Evolutionary conservation across 164 flowering plant species (phyloP).

Genomic region (Vitis riparia): DNA sequence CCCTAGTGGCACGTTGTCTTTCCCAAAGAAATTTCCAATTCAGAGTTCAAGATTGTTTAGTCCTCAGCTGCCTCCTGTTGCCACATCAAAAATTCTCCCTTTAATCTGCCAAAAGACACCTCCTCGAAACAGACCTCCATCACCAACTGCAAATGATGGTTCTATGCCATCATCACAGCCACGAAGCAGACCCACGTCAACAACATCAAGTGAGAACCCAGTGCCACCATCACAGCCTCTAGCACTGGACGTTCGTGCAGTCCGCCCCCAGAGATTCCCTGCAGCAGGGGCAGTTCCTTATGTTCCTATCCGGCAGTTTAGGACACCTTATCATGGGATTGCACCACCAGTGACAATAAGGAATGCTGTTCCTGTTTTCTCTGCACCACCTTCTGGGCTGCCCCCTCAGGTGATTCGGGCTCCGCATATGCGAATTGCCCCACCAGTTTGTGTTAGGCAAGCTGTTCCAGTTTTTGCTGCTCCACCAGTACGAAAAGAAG

Average conservation of each 20-base stretch:
- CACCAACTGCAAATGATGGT: slow-evolving; percentile 16
- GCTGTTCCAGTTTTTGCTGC: slow-evolving; percentile 43
- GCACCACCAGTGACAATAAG: slow-evolving; percentile 92
- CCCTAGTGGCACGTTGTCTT: slow-evolving; percentile 39
- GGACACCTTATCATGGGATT: slow-evolving; percentile 52
- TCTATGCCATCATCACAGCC: slow-evolving; percentile 22
- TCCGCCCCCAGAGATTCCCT: slow-evolving; percentile 53
- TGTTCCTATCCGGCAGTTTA: slow-evolving; percentile 58
- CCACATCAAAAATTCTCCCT: slow-evolving; percentile 87
- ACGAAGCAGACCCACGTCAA: slow-evolving; percentile 33
- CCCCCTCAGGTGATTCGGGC: slow-evolving; percentile 41
- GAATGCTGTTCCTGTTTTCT: slow-evolving; percentile 73
- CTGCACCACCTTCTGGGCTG: slow-evolving; percentile 53
- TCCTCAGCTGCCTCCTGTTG: slow-evolving; percentile 53
- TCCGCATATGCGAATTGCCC: slow-evolving; percentile 32
- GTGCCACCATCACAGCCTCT: slow-evolving; percentile 12
- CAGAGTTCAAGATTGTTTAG: slow-evolving; percentile 57
- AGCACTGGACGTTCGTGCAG: slow-evolving; percentile 34
- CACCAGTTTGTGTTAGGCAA: slow-evolving; percentile 43
- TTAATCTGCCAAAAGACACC: slow-evolving; percentile 61
- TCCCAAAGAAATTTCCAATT: slow-evolving; percentile 52
- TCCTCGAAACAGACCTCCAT: slow-evolving; percentile 35
- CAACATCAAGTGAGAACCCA: slow-evolving; percentile 21
- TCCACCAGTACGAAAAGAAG: slow-evolving; percentile 29
- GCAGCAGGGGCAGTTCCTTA: slow-evolving; percentile 71